Evolutionary conservation across 441 rosid genomes (phyloP), one percentile per base, ranked within the genome.

Genomic region (Aleurites moluccanus): DNA sequence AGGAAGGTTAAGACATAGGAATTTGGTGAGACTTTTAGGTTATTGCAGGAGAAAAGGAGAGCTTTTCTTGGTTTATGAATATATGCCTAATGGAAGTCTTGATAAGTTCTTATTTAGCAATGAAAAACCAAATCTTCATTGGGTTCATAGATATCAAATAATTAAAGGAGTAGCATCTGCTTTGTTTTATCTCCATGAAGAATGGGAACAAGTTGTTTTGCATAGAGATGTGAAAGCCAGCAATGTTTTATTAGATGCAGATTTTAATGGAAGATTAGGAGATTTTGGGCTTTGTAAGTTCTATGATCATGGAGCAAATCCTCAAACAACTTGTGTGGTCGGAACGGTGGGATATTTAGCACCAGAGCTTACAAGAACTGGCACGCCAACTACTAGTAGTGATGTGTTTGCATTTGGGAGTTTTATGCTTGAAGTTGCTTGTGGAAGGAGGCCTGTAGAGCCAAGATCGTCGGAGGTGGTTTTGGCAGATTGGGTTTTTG

Each of bases 401-500:
- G 92, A 91, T 78, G 88, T 91, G 1, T 90, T 76, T 60, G 80
- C 94, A 7, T 88, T 92, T 35, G 95, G 93, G 15, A 85, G 82
- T 4, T 84, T 90, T 21, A 73, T 91, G 85, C 93, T 66, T 1
- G 94, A 90, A 77, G 88, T 91, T 42, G 88, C 87, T 0, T 86
- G 89, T 47, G 92, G 92, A 47, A 86, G 87, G 80, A 89, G 80
- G 76, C 92, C 96, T 0, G 75, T 90, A 20, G 87, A 82, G 64
- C 69, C 67, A 4, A 66, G 38, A 44, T 73, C 66, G 0, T 38
- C 59, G 44, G 83, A 85, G n/a, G 63, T 78, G 56, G 67, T 83
- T 72, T 65, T 90, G 73, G 80, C 81, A n/a, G 86, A 86, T 0
- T 82, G 88, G 91, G 87, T 87, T 27, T 70, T 70, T 1, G 84